Conservation (phyloP, 1,284 basidiomycete species). For the Apiotrichum sp. region DNA sequence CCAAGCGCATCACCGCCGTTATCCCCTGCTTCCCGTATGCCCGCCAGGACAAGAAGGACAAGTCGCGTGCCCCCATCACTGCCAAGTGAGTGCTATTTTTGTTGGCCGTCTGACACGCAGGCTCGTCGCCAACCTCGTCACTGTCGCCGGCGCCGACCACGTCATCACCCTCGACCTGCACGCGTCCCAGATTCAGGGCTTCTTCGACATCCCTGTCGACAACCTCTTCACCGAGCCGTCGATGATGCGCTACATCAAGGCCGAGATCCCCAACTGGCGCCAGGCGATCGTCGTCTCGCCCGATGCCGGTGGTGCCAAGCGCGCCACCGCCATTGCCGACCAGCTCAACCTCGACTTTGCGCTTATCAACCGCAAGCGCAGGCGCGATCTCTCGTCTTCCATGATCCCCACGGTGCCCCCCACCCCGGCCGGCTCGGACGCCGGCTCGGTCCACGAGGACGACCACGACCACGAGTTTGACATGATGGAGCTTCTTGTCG, state of each 20-base stretch:
- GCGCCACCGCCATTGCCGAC: constrained; percentile 90
- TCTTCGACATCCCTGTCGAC: constrained; percentile 98
- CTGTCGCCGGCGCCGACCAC: constrained; percentile 93
- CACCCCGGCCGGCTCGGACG: constrained; percentile 41
- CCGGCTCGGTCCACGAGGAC: constrained; percentile 31
- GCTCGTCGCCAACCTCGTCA: constrained; percentile 91
- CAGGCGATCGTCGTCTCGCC: constrained; percentile 91
- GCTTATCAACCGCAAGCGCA: constrained; percentile 81
- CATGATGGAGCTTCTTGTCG: constrained; percentile 89
- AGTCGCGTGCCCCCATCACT: constrained; percentile 91
- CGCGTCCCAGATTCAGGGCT: constrained; percentile 97
- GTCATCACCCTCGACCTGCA: constrained; percentile 99
- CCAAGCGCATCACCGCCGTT: constrained; percentile 93
- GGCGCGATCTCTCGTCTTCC: constrained; percentile 51
- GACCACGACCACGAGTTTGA: constrained; percentile 49
- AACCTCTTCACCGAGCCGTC: constrained; percentile 86
- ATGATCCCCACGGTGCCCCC: constrained; percentile 42
- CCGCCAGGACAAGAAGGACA: constrained; percentile 97
- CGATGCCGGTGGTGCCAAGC: constrained; percentile 95
- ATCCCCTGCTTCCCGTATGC: constrained; percentile 98
- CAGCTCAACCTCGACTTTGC: constrained; percentile 95
- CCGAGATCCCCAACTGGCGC: constrained; percentile 77
- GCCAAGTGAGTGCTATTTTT: constrained; percentile 58
- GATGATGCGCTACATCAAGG: constrained; percentile 85
- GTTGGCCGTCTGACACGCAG: constrained; percentile 17